Conservation (phyloP, 140 eudicot species). For the Bidens hawaiensis region DNA sequence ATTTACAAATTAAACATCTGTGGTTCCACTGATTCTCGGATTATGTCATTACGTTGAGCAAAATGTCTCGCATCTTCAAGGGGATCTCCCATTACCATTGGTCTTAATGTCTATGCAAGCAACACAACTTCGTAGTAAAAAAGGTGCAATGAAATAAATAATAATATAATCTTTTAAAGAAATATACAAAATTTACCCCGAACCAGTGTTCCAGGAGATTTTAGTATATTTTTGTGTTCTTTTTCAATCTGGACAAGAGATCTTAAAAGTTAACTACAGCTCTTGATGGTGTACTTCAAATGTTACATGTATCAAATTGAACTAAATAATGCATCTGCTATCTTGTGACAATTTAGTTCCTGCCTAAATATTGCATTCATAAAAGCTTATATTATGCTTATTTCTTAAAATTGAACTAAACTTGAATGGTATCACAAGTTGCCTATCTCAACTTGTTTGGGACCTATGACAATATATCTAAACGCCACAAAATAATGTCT, state of each 20-base stretch:
- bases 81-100: constrained; percentile 77
- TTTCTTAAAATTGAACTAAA: not conserved
- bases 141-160: not conserved
- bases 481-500: constrained; percentile 77
- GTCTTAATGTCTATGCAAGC: constrained; percentile 76
- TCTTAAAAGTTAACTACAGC: constrained; percentile 60
- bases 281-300: constrained; percentile 57
- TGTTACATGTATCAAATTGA: constrained; percentile 66
- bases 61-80: constrained; percentile 73
- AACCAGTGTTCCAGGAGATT: constrained; percentile 74
- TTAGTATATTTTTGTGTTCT: constrained; percentile 61
- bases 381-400: constrained; percentile 5
- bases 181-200: not conserved
- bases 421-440: constrained; percentile 12
- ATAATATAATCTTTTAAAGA: not conserved
- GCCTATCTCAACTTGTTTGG: constrained; percentile 82
- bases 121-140: constrained; percentile 17
- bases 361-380: constrained; percentile 18
- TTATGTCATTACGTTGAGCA: constrained; percentile 63
- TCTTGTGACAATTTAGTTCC: constrained; percentile 71
- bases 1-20: constrained; percentile 33
- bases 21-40: constrained; percentile 62
- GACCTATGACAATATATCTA: constrained; percentile 69
- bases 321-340: constrained; percentile 65
- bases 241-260: constrained; percentile 70